A percentile compares a stretch with the other conserved stretches of the same genome.
Conservation (phyloP, 139 green algal species). For the Penium margaritaceum region DNA sequence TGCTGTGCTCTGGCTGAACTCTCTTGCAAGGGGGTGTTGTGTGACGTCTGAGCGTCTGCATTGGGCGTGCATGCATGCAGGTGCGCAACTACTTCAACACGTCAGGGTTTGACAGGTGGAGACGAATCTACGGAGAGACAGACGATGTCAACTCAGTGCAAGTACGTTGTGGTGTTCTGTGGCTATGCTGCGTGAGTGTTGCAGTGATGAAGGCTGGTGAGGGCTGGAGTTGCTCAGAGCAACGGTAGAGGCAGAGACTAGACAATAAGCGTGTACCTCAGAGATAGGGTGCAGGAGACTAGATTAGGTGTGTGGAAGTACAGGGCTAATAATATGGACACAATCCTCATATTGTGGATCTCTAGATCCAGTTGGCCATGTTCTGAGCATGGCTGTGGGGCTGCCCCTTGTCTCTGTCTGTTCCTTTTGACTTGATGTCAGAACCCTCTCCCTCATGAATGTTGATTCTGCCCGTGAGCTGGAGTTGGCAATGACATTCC, state of each 20-base stretch:
- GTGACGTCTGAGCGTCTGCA: too few species aligned
- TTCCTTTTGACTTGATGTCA: too few species aligned
- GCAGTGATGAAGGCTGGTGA: not conserved
- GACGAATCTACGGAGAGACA: conserved; percentile 96
- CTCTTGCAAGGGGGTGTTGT: too few species aligned
- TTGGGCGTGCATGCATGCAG: too few species aligned
- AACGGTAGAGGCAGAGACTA: not conserved
- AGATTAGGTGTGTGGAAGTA: not conserved
- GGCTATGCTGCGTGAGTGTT: not conserved
- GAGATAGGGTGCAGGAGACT: not conserved
- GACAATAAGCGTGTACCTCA: not conserved
- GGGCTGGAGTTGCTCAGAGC: conserved; percentile 7
- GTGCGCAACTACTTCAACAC: conserved; percentile 94
- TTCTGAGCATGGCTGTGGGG: not conserved
- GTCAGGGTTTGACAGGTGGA: conserved; percentile 85
- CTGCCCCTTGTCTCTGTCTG: too few species aligned
- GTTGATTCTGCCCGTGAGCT: too few species aligned
- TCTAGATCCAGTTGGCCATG: not conserved
- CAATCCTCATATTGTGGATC: not conserved
- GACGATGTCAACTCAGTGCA: conserved; percentile 95
- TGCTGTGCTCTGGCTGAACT: too few species aligned
- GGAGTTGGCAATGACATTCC: too few species aligned
- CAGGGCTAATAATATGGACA: not conserved
- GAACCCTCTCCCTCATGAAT: too few species aligned
- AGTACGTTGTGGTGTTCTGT: too few species aligned